Percentiles rank a stretch among this genome's conserved stretches.
phyloP scores from a whole-genome alignment of 257 asterid genomes.

The Gardenia jasminoides region DNA sequence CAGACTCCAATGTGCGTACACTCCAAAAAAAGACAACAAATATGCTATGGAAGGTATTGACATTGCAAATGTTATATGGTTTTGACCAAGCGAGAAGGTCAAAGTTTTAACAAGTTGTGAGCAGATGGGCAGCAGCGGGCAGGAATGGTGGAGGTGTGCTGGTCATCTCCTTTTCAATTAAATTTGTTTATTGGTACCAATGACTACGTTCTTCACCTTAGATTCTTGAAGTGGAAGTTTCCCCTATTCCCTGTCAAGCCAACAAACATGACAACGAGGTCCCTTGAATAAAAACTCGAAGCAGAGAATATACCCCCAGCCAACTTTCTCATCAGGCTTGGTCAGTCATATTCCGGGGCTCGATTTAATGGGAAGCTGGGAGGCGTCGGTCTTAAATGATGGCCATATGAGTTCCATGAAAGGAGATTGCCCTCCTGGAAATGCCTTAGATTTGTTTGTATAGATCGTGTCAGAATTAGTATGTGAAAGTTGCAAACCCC shows the following conservation, averaged over 20 bases:
- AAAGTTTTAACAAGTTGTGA: background rate
- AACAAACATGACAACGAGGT: conserved; percentile 12
- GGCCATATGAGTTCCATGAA: no score
- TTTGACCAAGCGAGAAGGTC: conserved; percentile 19
- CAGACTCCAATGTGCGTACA: background rate
- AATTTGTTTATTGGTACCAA: conserved; percentile 9
- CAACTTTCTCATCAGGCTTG: background rate
- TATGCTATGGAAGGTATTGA: background rate
- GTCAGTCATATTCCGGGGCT: no score
- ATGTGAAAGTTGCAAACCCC: no score
- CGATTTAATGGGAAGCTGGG: no score
- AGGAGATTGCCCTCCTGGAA: no score
- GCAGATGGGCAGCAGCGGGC: conserved; percentile 46
- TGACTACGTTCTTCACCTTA: conserved; percentile 5
- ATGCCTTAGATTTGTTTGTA: no score
- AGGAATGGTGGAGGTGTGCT: conserved; percentile 50
- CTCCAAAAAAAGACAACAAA: background rate
- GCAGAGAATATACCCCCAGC: no score
- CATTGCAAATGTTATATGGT: conserved; percentile 13
- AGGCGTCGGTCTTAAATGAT: no score
- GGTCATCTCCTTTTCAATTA: conserved; percentile 29
- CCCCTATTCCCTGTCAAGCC: background rate
- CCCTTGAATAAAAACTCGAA: background rate
- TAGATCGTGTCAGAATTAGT: no score
- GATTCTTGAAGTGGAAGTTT: conserved; percentile 42